Base-by-base conservation (phyloP, 257 asterid genomes). In the Catharanthus roseus region DNA sequence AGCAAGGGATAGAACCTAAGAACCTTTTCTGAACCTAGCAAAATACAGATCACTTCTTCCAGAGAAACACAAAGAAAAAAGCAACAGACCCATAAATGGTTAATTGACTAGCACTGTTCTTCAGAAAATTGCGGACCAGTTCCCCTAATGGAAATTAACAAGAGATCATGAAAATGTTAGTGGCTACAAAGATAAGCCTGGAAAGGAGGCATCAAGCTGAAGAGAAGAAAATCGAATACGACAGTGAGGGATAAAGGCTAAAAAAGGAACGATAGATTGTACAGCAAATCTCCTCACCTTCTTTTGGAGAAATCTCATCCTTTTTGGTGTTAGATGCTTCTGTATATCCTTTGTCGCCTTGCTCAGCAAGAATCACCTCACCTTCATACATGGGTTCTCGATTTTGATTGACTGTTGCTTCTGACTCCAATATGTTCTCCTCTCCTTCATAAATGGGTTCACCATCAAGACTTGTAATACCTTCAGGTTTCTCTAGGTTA, bases 361-460 rank as follows among this genome's bases (percentile, higher is more conserved):
- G 95, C 77, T 86, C 89, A 16, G 97, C 90, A 73, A 95, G 96
- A 75, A 88, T 82, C 75, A 85, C 88, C 87, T 95, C 97, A 33
- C 99, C 99, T 78, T 95, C 99, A 84, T 95, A 95, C 72, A 95
- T 79, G 34, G 99, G 99, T 82, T 89, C 99, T 69, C 81, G 81
- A 68, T 78, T 82, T 78, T 85, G 88, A 80, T 77, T 78, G 50
- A 51, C 75, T 41, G 66, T 75, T 56, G 82, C 62, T 74, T 78
- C 78, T 45, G 95, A 84, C 79, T 85, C 96, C 83, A 91, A 77
- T 78, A 91, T 93, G 74, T 88, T 69, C 53, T 93, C 99, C 82
- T 91, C 97, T 12, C 97, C 99, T 84, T 91, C 99, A 80, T 93
- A 93, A 31, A 91, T 83, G 63, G 96, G 97, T 74, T 91, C 97